Evolutionary conservation across 1,284 basidiomycete species (phyloP).

Genomic region (Ceratobasidium sp.): DNA sequence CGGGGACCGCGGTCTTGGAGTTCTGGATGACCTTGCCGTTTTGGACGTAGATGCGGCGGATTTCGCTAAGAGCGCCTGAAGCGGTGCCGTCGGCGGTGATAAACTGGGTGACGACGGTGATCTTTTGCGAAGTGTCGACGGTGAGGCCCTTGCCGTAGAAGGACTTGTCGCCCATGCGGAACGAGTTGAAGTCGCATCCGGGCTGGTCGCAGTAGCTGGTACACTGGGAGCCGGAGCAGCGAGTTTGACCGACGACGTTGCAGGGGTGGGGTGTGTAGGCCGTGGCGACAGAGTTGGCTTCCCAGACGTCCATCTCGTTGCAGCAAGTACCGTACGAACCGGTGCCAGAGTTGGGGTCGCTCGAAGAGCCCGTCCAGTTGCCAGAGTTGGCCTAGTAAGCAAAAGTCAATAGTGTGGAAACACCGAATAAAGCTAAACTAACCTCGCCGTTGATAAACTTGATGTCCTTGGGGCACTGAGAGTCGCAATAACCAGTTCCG

Average conservation of each 20-base stretch:
- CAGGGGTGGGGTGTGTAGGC: conserved; percentile 61
- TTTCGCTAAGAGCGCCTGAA: conserved; percentile 63
- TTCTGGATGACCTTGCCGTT: conserved; percentile 63
- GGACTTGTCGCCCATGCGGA: conserved; percentile 63
- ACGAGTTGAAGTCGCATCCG: conserved; percentile 69
- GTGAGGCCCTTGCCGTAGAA: conserved; percentile 64
- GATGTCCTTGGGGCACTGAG: conserved; percentile 65
- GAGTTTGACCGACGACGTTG: conserved; percentile 32
- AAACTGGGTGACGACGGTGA: conserved; percentile 71
- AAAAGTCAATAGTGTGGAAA: no score
- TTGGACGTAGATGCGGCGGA: conserved; percentile 68
- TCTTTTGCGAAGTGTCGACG: conserved; percentile 64
- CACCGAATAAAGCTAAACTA: conserved; percentile 44
- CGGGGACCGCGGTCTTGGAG: conserved; percentile 56
- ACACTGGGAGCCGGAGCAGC: conserved; percentile 51
- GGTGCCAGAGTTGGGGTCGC: conserved; percentile 47
- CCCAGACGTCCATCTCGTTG: conserved; percentile 50
- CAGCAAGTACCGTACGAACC: conserved; percentile 57
- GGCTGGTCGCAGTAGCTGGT: conserved; percentile 58
- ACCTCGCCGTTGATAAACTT: conserved; percentile 67
- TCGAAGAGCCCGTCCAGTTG: conserved; percentile 20
- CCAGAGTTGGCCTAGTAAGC: conserved; percentile 43
- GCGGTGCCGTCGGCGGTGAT: conserved; percentile 63
- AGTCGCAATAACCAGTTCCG: conserved; percentile 70
- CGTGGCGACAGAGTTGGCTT: conserved; percentile 63